Conservation (phyloP, 345 rosid species). For the Aurinia saxatilis region DNA sequence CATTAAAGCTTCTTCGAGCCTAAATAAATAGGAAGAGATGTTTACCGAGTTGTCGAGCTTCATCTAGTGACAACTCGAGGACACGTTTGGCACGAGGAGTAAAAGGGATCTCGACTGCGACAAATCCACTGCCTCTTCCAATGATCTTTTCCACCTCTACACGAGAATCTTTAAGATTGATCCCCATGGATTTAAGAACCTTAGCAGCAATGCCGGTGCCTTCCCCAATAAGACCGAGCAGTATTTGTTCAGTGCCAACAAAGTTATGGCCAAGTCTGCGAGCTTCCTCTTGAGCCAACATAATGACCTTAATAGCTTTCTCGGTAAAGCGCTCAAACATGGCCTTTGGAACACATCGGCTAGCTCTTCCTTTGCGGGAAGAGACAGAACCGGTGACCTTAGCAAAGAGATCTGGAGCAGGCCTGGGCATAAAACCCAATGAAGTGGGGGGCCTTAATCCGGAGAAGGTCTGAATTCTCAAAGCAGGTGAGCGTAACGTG, state of each 20-base stretch:
- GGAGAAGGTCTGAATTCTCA: constrained; percentile 43
- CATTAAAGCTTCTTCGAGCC: not conserved
- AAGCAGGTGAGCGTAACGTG: constrained; percentile 26
- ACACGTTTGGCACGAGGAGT: constrained; percentile 99
- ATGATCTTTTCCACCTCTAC: constrained; percentile 96
- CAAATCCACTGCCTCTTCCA: constrained; percentile 95
- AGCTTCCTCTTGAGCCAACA: constrained; percentile 98
- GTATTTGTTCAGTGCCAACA: constrained; percentile 93
- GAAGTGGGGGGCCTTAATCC: constrained; percentile 54
- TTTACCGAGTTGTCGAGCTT: constrained; percentile 91
- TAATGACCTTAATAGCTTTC: constrained; percentile 90
- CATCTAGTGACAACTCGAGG: constrained; percentile 83
- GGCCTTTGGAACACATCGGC: constrained; percentile 49
- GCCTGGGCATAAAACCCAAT: constrained; percentile 33
- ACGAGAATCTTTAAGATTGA: constrained; percentile 89
- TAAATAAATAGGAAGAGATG: not conserved
- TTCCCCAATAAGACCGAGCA: constrained; percentile 86
- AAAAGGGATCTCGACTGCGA: constrained; percentile 93
- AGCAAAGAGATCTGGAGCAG: constrained; percentile 39
- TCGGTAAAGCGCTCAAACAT: constrained; percentile 97
- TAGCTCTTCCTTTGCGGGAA: constrained; percentile 38
- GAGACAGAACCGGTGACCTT: constrained; percentile 35
- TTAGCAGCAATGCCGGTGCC: constrained; percentile 97
- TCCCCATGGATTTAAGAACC: constrained; percentile 96
- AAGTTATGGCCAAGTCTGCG: constrained; percentile 93